Evolutionary conservation across 495 filamentous ascomycete species (phyloP).

Genomic region (Articulospora tetracladia): DNA sequence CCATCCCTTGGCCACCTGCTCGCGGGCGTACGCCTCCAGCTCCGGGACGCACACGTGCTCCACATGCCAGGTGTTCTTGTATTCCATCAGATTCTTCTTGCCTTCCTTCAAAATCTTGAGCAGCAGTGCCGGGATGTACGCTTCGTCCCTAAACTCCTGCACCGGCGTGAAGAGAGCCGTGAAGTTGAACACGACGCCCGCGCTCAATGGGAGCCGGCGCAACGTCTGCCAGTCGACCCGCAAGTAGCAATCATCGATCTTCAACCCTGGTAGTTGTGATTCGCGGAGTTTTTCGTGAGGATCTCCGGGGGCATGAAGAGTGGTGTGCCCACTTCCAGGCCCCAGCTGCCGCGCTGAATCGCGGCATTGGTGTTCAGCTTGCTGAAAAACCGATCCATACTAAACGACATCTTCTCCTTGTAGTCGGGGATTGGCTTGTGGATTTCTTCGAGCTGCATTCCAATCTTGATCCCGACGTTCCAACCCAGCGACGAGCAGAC

Average conservation of each 20-base stretch:
- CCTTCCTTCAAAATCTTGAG: conserved; percentile 67
- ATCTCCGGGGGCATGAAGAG: conserved; percentile 79
- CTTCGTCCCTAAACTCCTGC: conserved; percentile 67
- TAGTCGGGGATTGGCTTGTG: conserved; percentile 81
- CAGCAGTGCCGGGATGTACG: conserved; percentile 66
- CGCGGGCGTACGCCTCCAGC: conserved; percentile 61
- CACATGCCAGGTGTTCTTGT: conserved; percentile 84
- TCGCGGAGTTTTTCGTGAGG: conserved; percentile 57
- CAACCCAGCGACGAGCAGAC: conserved; percentile 81
- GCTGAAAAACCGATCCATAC: conserved; percentile 87
- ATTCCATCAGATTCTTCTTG: conserved; percentile 72
- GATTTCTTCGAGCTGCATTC: conserved; percentile 67
- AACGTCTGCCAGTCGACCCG: conserved; percentile 95
- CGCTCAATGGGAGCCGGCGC: conserved; percentile 73
- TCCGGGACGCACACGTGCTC: conserved; percentile 70
- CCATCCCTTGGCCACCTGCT: conserved; percentile 65
- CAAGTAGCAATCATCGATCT: conserved; percentile 59
- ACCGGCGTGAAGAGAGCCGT: conserved; percentile 84
- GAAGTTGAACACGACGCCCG: conserved; percentile 82
- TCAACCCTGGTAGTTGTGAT: conserved; percentile 52
- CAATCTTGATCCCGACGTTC: conserved; percentile 75
- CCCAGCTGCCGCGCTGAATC: conserved; percentile 89
- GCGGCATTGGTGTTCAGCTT: conserved; percentile 71
- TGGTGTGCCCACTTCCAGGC: conserved; percentile 71
- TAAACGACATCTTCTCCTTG: conserved; percentile 85